Conservation (phyloP, 345 rosid species). For the Gynandropsis gynandra region DNA sequence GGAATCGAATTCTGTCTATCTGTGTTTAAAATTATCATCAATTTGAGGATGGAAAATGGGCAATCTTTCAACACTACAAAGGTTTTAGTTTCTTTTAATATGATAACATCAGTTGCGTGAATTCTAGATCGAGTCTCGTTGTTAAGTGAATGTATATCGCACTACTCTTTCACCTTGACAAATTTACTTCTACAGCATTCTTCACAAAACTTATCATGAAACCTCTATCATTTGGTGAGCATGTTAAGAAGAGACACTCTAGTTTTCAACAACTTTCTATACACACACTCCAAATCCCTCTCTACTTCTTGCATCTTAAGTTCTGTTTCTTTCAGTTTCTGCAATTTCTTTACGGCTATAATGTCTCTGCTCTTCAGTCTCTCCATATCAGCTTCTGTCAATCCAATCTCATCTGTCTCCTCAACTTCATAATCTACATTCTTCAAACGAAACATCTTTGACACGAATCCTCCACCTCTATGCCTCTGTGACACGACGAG, state of each 20-base stretch:
- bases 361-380: conserved; percentile 16
- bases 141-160: too few species aligned
- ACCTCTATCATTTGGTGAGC: conserved; percentile 22
- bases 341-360: conserved; percentile 12
- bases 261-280: conserved; percentile 34
- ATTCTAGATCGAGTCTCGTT: too few species aligned
- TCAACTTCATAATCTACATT: conserved; percentile 18
- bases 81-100: too few species aligned
- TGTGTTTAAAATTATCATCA: too few species aligned
- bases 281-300: conserved; percentile 33
- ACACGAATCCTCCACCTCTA: conserved; percentile 11
- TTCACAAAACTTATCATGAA: too few species aligned
- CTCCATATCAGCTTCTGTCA: conserved; percentile 22
- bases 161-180: too few species aligned
- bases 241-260: conserved; percentile 41
- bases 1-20: too few species aligned
- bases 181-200: too few species aligned
- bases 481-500: conserved; percentile 4
- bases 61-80: too few species aligned
- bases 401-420: conserved; percentile 17
- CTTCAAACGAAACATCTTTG: conserved; percentile 22
- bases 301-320: conserved; percentile 30
- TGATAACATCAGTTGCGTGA: too few species aligned
- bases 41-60: too few species aligned
- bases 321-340: conserved; percentile 32